Evolutionary conservation across 768 basidiomycete genomes (phyloP).

Genomic region (Rhizopogon roseolus): DNA sequence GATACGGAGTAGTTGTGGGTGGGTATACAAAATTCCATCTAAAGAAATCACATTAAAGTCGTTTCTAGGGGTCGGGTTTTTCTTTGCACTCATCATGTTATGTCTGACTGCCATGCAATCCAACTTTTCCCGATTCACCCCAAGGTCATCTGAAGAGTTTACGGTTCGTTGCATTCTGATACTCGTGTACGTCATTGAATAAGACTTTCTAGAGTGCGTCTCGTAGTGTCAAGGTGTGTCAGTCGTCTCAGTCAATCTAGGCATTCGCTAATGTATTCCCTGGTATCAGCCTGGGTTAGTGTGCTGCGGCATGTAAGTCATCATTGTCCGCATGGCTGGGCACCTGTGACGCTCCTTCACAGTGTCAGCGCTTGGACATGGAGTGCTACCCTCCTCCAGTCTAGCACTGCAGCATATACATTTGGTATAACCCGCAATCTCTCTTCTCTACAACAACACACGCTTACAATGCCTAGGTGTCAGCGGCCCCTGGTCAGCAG

Average conservation of each 20-base stretch:
- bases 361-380: conserved; percentile 35
- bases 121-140: conserved; percentile 30
- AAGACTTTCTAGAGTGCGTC: conserved; percentile 22
- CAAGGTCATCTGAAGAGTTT: conserved; percentile 29
- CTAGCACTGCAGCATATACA: conserved; percentile 31
- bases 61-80: conserved; percentile 28
- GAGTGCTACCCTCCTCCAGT: conserved; percentile 35
- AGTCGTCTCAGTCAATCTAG: neutral
- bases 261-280: neutral
- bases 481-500: conserved; percentile 28
- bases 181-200: neutral
- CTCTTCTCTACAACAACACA: neutral
- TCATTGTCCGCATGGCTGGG: neutral
- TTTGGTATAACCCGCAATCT: conserved; percentile 12
- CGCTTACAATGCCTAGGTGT: conserved; percentile 15
- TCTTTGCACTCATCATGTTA: conserved; percentile 32
- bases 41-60: neutral
- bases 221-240: conserved; percentile 25
- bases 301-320: conserved; percentile 28
- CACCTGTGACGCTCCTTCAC: neutral
- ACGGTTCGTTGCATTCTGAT: conserved; percentile 10
- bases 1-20: conserved; percentile 33
- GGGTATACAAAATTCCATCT: neutral
- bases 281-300: conserved; percentile 26
- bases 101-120: conserved; percentile 26